Percentiles rank a stretch among this genome's conserved stretches.
These are phyloP conservation scores for Phaeosphaeriaceae sp. DNA, from an alignment of 2,329 filamentous ascomycete genomes.

Conservation along the genomic window DNA sequence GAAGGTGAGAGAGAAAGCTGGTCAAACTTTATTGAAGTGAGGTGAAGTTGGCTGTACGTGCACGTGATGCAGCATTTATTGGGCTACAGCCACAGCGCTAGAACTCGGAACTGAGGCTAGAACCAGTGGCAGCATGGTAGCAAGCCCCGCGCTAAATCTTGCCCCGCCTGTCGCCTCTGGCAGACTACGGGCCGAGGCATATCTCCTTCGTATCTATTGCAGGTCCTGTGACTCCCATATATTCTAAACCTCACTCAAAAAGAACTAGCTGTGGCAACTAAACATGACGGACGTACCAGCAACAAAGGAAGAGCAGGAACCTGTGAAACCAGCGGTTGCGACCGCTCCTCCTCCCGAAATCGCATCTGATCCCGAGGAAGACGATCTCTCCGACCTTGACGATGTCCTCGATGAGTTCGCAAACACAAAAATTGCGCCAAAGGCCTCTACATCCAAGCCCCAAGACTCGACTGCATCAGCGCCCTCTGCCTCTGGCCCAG, in stretches of 20 bases:
- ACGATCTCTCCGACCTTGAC: constrained; percentile 89
- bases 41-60: constrained; percentile 21
- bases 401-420: constrained; percentile 95
- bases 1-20: constrained; percentile 21
- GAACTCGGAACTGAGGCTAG: constrained; percentile 11
- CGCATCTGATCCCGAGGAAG: constrained; percentile 88
- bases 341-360: constrained; percentile 38
- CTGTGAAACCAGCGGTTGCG: constrained; percentile 13
- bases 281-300: constrained; percentile 29
- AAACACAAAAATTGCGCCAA: constrained; percentile 60
- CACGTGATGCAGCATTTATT: constrained; percentile 33
- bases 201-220: not conserved
- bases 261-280: not conserved
- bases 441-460: constrained; percentile 36
- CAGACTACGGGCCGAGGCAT: constrained; percentile 32
- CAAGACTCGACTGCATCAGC: constrained; percentile 44
- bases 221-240: not conserved
- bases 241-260: not conserved
- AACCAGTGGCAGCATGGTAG: constrained; percentile 11
- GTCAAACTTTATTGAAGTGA: constrained; percentile 2
- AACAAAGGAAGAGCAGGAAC: constrained; percentile 23
- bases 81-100: constrained; percentile 10
- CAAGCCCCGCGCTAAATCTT: constrained; percentile 24
- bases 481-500: constrained; percentile 41
- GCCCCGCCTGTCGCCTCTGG: constrained; percentile 25